Evolutionary conservation across 192 early-diverging fungal genomes (phyloP).

Genomic region (Coemansia sp.): DNA sequence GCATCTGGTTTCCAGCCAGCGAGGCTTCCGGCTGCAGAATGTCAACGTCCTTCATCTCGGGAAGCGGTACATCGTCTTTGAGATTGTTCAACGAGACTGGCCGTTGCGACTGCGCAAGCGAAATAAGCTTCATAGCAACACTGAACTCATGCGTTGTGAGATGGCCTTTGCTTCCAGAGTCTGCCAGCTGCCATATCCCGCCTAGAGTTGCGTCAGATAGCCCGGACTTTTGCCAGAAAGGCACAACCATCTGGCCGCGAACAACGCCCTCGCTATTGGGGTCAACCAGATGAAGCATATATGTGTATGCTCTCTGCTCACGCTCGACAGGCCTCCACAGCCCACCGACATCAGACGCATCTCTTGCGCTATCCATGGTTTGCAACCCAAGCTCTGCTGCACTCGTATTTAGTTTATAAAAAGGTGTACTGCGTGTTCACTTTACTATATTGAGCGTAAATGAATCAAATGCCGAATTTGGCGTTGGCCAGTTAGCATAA

Average conservation of each 20-base stretch:
- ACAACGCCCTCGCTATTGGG: conserved; percentile 63
- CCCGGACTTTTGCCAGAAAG: conserved; percentile 72
- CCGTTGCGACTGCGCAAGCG: conserved; percentile 76
- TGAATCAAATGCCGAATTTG: neutral
- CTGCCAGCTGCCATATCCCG: conserved; percentile 87
- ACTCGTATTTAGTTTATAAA: neutral
- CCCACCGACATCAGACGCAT: conserved; percentile 20
- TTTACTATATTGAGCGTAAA: conserved; percentile 1
- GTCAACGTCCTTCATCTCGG: conserved; percentile 61
- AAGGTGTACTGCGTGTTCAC: neutral
- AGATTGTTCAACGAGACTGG: conserved; percentile 56
- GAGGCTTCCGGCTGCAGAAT: conserved; percentile 7
- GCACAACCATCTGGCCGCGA: conserved; percentile 68
- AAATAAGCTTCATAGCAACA: conserved; percentile 86
- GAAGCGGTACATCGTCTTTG: conserved; percentile 54
- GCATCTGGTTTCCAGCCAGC: conserved; percentile 7
- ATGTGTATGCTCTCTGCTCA: conserved; percentile 62
- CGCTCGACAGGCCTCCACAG: conserved; percentile 59
- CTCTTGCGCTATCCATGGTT: conserved; percentile 24
- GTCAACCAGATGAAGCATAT: conserved; percentile 66
- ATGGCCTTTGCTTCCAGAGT: conserved; percentile 73
- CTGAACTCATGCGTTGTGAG: conserved; percentile 72
- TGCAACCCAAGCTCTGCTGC: neutral
- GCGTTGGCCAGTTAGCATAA: neutral
- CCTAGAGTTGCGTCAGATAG: conserved; percentile 62